These are phyloP conservation scores for Cryptococcus sp. DNA, from an alignment of 1,284 basidiomycete genomes.

Conservation along the genomic window DNA sequence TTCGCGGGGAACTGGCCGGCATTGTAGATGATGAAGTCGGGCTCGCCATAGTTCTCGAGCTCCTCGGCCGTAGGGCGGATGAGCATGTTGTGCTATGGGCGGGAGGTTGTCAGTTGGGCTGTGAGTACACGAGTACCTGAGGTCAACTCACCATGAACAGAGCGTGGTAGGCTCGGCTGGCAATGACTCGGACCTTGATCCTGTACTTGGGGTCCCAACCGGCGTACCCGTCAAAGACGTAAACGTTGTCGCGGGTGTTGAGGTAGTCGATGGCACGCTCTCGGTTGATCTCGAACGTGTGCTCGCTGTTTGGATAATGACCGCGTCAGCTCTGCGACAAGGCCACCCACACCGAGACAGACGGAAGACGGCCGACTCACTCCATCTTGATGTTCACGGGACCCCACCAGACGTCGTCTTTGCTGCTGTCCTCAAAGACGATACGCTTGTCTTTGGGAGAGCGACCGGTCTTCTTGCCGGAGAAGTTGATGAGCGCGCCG, in stretches of 20 bases:
- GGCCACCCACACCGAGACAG: background rate
- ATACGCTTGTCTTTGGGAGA: conserved; percentile 99
- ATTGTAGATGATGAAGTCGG: conserved; percentile 99
- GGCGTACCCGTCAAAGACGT: conserved; percentile 97
- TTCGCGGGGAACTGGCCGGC: conserved; percentile 99
- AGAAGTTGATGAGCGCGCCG: conserved; percentile 99
- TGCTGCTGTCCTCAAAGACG: conserved; percentile 95
- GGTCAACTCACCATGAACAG: conserved; percentile 87
- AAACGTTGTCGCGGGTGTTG: conserved; percentile 98
- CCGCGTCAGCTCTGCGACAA: conserved; percentile 14
- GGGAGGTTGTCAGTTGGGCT: conserved; percentile 7
- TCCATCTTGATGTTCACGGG: conserved; percentile 99
- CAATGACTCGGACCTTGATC: conserved; percentile 99
- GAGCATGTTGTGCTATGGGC: conserved; percentile 87
- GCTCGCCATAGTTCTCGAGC: conserved; percentile 92
- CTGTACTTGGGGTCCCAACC: conserved; percentile 95
- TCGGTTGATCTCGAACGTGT: conserved; percentile 99
- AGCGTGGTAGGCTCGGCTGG: conserved; percentile 97
- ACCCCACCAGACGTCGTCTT: conserved; percentile 99
- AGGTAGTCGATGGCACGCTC: conserved; percentile 99
- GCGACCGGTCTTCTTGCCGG: conserved; percentile 98
- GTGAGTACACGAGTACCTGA: conserved; percentile 1
- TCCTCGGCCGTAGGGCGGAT: conserved; percentile 96
- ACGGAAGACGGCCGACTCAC: conserved; percentile 54
- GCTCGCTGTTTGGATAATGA: conserved; percentile 57